Evolutionary conservation across 768 basidiomycete species (phyloP), one percentile per base, ranked within the genome.

Genomic region (Tricholoma hemisulphureum): DNA sequence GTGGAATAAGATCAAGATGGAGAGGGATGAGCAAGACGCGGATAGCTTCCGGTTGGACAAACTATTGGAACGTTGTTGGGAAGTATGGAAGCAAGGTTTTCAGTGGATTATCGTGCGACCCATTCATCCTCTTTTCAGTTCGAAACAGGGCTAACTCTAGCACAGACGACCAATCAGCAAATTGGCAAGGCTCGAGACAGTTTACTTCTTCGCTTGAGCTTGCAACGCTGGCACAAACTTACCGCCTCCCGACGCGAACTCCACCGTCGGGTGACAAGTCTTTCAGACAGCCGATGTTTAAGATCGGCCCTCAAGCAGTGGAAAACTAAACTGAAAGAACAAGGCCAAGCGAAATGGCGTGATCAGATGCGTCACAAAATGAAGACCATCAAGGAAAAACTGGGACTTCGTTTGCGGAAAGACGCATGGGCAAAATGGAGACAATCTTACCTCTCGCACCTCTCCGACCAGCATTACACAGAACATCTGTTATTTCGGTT

Each of bases 1-100:
- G 0, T 93, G 90, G 89, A 85, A 85, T 62, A 89, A 85, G 60
- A 85, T 91, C 31, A 79, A 81, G 65, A 82, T 87, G 77, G 79
- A 82, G 46, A 82, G 83, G 63, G 84, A 90, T 61, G 87, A 92
- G 65, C 76, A 80, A 62, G 81, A 84, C 26, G 93, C 93, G 18
- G 89, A 86, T 68, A 75, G 76, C 55, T 92, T 87, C 69, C 77
- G 86, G 43, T 74, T 83, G 28, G 82, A 85, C 52, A 79, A 77
- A 52, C 72, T 93, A 56, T 52, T 91, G 24, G 85, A 86, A 64
- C 83, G 83, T 14, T 92, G 84, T 64, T 89, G 86, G 84, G 82
- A 86, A 49, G 81, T 87, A 58, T 95, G 93, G 93, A 77, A 75
- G 46, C 82, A 84, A 65, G 85, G 86, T 2, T 82, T 81, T 63